Evolutionary conservation across 2,329 filamentous ascomycete genomes (phyloP).

Genomic region (Dendrostoma leiphaemia): DNA sequence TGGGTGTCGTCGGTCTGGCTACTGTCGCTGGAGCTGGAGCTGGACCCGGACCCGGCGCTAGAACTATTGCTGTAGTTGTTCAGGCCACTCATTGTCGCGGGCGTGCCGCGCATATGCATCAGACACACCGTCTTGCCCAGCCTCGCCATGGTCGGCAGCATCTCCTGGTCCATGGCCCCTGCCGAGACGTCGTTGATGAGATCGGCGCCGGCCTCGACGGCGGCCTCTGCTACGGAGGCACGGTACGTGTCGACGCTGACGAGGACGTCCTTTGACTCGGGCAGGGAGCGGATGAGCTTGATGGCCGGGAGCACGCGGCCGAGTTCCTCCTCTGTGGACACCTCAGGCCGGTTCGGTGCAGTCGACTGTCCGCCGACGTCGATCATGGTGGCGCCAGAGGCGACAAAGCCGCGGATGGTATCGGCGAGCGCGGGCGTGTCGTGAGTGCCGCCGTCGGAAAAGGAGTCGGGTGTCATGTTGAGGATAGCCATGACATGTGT

Average conservation of each 20-base stretch:
- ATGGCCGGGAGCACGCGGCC: constrained; percentile 79
- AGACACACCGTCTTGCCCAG: constrained; percentile 75
- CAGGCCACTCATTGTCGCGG: constrained; percentile 73
- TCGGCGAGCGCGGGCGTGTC: constrained; percentile 45
- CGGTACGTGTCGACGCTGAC: constrained; percentile 94
- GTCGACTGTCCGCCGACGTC: constrained; percentile 95
- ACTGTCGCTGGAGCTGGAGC: constrained; percentile 49
- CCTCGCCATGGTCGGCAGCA: constrained; percentile 77
- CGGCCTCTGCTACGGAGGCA: constrained; percentile 74
- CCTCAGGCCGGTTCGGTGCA: constrained; percentile 68
- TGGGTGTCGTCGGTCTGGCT: constrained; percentile 1
- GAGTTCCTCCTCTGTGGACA: constrained; percentile 72
- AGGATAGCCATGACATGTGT: constrained; percentile 92
- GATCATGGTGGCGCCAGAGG: constrained; percentile 74
- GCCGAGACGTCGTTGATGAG: constrained; percentile 95
- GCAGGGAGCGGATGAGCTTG: constrained; percentile 64
- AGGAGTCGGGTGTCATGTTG: constrained; percentile 94
- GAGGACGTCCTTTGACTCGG: constrained; percentile 60
- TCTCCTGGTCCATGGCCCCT: constrained; percentile 72
- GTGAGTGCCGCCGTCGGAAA: constrained; percentile 83
- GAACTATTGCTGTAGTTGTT: constrained; percentile 63
- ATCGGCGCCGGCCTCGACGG: constrained; percentile 76
- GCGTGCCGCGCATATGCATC: constrained; percentile 93
- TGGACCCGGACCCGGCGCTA: too few species aligned
- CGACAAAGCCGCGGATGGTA: constrained; percentile 62